Conservation (phyloP, 2,329 filamentous ascomycete species). For the Fusarium torreyae region DNA sequence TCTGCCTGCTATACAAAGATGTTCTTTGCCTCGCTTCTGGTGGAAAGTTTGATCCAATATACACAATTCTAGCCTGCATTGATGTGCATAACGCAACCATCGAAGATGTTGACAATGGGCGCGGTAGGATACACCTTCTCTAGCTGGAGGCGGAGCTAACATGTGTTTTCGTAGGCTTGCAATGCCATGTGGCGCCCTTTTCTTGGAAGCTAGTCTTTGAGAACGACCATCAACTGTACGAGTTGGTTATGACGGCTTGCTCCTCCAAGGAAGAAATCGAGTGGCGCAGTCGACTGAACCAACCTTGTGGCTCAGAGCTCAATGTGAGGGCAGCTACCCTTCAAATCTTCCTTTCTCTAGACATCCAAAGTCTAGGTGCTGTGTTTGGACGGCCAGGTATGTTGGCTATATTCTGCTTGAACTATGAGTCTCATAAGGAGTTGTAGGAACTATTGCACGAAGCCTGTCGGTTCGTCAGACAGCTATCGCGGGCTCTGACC, state of each 20-base stretch:
- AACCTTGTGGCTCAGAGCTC: slow-evolving; percentile 64
- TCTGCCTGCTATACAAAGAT: slow-evolving; percentile 86
- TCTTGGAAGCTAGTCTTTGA: slow-evolving; percentile 96
- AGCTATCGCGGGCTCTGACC: slow-evolving; percentile 79
- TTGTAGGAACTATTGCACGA: slow-evolving; percentile 72
- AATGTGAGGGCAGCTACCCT: slow-evolving; percentile 63
- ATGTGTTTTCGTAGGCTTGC: slow-evolving; percentile 73
- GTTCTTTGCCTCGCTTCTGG: slow-evolving; percentile 82
- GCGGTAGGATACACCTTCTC: slow-evolving; percentile 66
- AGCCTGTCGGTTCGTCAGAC: slow-evolving; percentile 85
- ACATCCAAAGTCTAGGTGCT: slow-evolving; percentile 81
- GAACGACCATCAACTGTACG: slow-evolving; percentile 81
- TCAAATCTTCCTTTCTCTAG: slow-evolving; percentile 76
- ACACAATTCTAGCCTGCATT: slow-evolving; percentile 83
- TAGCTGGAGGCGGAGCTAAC: not conserved
- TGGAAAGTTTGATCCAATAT: slow-evolving; percentile 74
- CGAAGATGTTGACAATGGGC: slow-evolving; percentile 81
- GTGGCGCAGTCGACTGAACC: slow-evolving; percentile 80
- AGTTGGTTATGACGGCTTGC: slow-evolving; percentile 89
- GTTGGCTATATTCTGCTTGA: slow-evolving; percentile 11
- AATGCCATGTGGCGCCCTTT: slow-evolving; percentile 87
- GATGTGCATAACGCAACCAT: slow-evolving; percentile 75
- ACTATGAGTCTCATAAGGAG: slow-evolving; percentile 16
- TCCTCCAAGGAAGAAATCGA: slow-evolving; percentile 83
- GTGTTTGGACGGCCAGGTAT: slow-evolving; percentile 81